Conservation (phyloP, 2,329 filamentous ascomycete species). For the Colletotrichum destructivum region DNA sequence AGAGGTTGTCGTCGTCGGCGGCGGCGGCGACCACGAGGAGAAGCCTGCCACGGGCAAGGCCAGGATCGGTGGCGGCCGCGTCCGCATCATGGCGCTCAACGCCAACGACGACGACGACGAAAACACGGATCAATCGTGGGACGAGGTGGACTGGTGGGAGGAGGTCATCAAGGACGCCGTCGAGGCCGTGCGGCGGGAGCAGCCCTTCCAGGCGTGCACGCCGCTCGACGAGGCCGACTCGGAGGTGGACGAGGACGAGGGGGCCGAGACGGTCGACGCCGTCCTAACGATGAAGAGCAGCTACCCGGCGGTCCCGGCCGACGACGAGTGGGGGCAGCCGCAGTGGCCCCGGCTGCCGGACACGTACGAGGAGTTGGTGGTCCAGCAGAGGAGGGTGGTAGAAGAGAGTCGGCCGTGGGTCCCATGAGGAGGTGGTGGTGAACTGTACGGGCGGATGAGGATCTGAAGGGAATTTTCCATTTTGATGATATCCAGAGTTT, state of each 20-base stretch:
- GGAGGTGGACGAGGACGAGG: conserved; percentile 39
- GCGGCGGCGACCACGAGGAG: background rate
- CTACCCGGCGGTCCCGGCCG: conserved; percentile 31
- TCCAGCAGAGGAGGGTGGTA: conserved; percentile 27
- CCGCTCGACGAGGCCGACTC: conserved; percentile 42
- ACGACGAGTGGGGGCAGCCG: conserved; percentile 40
- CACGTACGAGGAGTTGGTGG: conserved; percentile 40
- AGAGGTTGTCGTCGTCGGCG: background rate
- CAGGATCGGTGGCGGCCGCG: background rate
- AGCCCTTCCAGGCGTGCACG: conserved; percentile 31
- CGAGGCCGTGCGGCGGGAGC: conserved; percentile 31
- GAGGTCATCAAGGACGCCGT: conserved; percentile 42
- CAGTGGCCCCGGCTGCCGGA: conserved; percentile 41
- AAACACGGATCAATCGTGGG: conserved; percentile 18
- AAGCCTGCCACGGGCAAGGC: background rate
- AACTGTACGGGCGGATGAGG: background rate
- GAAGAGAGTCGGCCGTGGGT: conserved; percentile 31
- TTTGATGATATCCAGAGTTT: conserved; percentile 11
- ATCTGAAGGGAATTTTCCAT: background rate
- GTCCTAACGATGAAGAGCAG: conserved; percentile 30
- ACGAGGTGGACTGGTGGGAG: conserved; percentile 39
- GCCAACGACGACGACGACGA: background rate
- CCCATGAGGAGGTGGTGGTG: background rate
- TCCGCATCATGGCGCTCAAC: conserved; percentile 19
- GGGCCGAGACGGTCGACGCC: conserved; percentile 37